These are phyloP conservation scores for Chrysopogon serrulatus DNA, from an alignment of 176 grass and related monocot genomes.

Conservation along the genomic window DNA sequence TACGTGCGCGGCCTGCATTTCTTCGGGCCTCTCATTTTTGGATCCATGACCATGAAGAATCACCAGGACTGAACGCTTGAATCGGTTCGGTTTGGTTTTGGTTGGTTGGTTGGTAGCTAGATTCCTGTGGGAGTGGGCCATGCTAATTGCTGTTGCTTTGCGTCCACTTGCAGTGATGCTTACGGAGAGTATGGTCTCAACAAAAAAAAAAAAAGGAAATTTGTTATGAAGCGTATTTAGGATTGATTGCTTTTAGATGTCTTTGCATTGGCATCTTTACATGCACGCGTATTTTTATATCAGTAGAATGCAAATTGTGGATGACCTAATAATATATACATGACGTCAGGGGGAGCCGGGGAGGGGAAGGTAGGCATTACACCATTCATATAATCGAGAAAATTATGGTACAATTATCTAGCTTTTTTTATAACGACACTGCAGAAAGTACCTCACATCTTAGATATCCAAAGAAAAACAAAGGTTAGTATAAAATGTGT, in stretches of 20 bases:
- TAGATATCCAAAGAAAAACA: no score
- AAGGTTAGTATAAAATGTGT: no score
- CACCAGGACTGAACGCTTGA: not conserved
- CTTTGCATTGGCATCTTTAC: not conserved
- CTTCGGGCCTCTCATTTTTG: not conserved
- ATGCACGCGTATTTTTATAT: not conserved
- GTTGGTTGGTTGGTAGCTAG: not conserved
- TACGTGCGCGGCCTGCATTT: conserved; percentile 16
- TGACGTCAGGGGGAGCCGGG: no score
- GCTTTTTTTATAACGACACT: no score
- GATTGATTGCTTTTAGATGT: not conserved
- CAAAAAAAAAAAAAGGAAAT: not conserved
- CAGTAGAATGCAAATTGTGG: not conserved
- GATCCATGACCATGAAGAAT: conserved; percentile 7
- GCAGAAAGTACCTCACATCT: no score
- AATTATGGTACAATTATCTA: no score
- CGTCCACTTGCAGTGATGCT: conserved; percentile 7
- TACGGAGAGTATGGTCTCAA: not conserved
- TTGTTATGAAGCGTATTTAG: not conserved
- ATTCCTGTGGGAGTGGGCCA: not conserved
- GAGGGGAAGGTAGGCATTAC: no score
- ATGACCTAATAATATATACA: no score
- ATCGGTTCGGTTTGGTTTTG: not conserved
- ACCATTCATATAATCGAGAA: no score
- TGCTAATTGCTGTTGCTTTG: not conserved